Base-by-base conservation (phyloP, 305 asterid genomes). In the Euphrasia arctica region DNA sequence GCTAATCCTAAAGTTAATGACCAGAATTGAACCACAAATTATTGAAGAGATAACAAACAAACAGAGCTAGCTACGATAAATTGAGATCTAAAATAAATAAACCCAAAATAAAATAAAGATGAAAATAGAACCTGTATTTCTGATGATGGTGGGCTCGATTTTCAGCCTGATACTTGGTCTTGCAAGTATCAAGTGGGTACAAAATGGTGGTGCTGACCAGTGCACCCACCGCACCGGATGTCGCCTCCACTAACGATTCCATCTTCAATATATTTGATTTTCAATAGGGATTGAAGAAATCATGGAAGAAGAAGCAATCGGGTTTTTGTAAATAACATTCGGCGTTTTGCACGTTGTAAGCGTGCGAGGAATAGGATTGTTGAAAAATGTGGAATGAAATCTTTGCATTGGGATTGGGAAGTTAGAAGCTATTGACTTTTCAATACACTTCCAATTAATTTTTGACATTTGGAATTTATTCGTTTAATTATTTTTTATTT, bases 131-230 rank as follows among this genome's bases (percentile, higher is more conserved):
- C 96, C 96, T 85, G 81, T 91, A 91, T 80, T 71, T 88, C 56
- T 77, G 82, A 43, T 74, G 85, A 70, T 78, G 80, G 15, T 80
- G 96, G 73, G 78, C 74, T 69, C 83, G 87, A 74, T 86, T 82
- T 55, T 91, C 96, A 68, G 98, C 96, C 82, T 91, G 98, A 56
- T 80, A 91, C 74, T 91, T 91, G 25, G 89, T 82, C 79, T 91
- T 91, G 84, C 96, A 88, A 68, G 98, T 91, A 59, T 91, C 98
- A 7, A 91, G 77, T 15, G 98, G 98, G 69, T 91, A 91, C 76
- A 91, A 56, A 57, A 91, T 65, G 70, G 98, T 85, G 75, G 96
- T 91, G 80, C 98, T 91, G 27, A 86, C 83, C 72, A 91, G 83
- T 57, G 98, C 71, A 66, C 98, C 98, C 64, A 91, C 75, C 54